Conservation (phyloP, 139 green algal species). For the Chlorella sp. region DNA sequence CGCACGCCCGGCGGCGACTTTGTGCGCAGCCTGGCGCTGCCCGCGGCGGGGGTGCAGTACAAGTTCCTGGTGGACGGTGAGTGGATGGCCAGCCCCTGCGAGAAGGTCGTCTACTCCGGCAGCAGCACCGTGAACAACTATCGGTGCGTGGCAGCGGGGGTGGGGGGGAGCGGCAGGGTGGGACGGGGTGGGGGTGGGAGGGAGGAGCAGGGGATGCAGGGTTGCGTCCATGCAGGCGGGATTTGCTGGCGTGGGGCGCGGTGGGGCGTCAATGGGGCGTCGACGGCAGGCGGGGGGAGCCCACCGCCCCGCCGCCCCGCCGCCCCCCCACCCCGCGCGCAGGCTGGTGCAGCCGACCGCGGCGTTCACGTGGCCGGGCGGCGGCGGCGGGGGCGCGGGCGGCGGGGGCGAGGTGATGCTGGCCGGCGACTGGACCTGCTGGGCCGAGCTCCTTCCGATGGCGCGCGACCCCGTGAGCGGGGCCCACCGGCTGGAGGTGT, state of each 20-base stretch:
- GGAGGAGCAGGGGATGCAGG: too few species aligned
- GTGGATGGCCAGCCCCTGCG: slow-evolving; percentile 51
- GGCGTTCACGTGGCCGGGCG: slow-evolving; percentile 44
- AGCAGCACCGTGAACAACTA: slow-evolving; percentile 63
- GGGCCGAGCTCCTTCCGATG: slow-evolving; percentile 54
- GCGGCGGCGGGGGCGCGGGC: slow-evolving; percentile 8
- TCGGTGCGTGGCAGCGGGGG: slow-evolving; percentile 24
- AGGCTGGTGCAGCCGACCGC: slow-evolving; percentile 37
- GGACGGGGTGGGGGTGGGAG: too few species aligned
- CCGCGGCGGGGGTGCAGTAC: slow-evolving; percentile 45
- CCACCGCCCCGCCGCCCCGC: neutral
- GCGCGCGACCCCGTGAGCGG: neutral
- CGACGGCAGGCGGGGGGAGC: too few species aligned
- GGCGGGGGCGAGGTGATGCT: slow-evolving; percentile 46
- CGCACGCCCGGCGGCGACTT: slow-evolving; percentile 39
- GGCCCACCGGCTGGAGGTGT: slow-evolving; percentile 38
- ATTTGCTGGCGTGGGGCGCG: too few species aligned
- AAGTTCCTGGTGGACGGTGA: slow-evolving; percentile 65
- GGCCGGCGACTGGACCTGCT: slow-evolving; percentile 51
- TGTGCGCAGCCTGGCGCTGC: slow-evolving; percentile 28
- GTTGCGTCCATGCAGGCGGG: too few species aligned
- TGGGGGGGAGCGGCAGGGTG: too few species aligned
- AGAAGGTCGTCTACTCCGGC: slow-evolving; percentile 33
- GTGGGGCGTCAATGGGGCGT: too few species aligned
- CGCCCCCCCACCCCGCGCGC: neutral